These are phyloP conservation scores for Aspergillus sp. DNA, from an alignment of 2,329 filamentous ascomycete species.

Conservation along the genomic window DNA sequence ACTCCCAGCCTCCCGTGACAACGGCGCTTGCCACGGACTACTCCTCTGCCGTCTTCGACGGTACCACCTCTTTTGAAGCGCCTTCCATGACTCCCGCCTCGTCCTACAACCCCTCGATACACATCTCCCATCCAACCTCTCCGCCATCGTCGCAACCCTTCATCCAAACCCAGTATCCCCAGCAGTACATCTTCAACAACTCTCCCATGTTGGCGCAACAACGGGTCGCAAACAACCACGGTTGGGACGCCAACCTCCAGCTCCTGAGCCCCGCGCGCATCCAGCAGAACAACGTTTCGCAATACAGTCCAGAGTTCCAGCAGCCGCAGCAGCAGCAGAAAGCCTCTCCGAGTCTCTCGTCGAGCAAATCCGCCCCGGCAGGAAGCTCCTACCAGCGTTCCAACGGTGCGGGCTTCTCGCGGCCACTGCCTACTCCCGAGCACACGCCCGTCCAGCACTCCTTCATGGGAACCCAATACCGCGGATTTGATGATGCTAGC, in stretches of 20 bases:
- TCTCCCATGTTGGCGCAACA: constrained; percentile 42
- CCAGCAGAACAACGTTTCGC: constrained; percentile 25
- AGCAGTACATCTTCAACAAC: constrained; percentile 23
- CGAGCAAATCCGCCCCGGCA: constrained; percentile 39
- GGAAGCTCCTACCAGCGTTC: constrained; percentile 39
- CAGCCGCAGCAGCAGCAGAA: constrained; percentile 30
- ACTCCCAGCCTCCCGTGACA: constrained; percentile 28
- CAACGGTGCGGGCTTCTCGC: constrained; percentile 44
- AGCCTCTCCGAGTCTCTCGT: constrained; percentile 42
- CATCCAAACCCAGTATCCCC: constrained; percentile 24
- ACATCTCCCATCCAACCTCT: constrained; percentile 31
- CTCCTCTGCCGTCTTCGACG: constrained; percentile 23
- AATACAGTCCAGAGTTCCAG: constrained; percentile 15
- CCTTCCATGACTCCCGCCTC: constrained; percentile 40
- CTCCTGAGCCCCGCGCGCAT: constrained; percentile 34
- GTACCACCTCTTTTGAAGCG: constrained; percentile 29
- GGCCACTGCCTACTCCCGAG: constrained; percentile 55
- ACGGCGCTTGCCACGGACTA: constrained; percentile 25
- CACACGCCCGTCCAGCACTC: constrained; percentile 53
- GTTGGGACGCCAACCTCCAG: constrained; percentile 36
- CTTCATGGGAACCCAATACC: constrained; percentile 47
- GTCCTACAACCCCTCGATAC: constrained; percentile 37
- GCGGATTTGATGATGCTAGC: constrained; percentile 45
- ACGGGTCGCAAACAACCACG: constrained; percentile 30
- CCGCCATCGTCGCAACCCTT: constrained; percentile 28